phyloP scores from a whole-genome alignment of 768 basidiomycete genomes.

The Pleurotus platypus region DNA sequence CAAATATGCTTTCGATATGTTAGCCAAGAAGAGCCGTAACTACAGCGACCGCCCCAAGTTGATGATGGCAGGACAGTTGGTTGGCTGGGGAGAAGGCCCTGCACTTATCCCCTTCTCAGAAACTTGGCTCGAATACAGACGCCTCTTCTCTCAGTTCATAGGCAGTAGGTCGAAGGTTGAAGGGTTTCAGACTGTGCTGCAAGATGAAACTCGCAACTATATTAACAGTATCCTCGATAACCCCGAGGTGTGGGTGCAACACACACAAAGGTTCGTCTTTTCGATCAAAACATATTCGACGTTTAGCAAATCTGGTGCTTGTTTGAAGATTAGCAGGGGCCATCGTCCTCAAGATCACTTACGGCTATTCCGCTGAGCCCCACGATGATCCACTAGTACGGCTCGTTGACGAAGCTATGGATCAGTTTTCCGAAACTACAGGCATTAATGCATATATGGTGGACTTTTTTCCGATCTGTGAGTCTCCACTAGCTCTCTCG shows the following conservation, averaged over 20 bases:
- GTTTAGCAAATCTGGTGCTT: background rate
- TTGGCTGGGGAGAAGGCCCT: background rate
- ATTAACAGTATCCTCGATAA: background rate
- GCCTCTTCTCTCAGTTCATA: background rate
- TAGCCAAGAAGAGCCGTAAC: background rate
- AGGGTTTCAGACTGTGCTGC: background rate
- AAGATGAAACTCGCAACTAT: background rate
- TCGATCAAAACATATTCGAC: background rate
- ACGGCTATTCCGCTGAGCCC: conserved; percentile 6
- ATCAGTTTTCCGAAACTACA: background rate
- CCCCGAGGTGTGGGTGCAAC: background rate
- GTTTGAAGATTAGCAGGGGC: background rate
- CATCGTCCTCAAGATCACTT: conserved; percentile 9
- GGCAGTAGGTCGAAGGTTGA: background rate
- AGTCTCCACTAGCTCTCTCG: background rate
- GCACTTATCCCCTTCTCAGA: background rate
- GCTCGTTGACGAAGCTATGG: conserved; percentile 17
- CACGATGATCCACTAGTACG: conserved; percentile 4
- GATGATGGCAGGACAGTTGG: background rate
- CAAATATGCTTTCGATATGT: background rate
- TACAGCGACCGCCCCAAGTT: background rate
- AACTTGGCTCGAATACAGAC: background rate
- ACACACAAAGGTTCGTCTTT: background rate
- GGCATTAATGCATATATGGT: conserved; percentile 15
- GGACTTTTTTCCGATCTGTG: conserved; percentile 22